A percentile compares a stretch with the other conserved stretches of the same genome.
Evolutionary conservation across 345 rosid species (phyloP).

Genomic region (Hibiscus mutabilis): DNA sequence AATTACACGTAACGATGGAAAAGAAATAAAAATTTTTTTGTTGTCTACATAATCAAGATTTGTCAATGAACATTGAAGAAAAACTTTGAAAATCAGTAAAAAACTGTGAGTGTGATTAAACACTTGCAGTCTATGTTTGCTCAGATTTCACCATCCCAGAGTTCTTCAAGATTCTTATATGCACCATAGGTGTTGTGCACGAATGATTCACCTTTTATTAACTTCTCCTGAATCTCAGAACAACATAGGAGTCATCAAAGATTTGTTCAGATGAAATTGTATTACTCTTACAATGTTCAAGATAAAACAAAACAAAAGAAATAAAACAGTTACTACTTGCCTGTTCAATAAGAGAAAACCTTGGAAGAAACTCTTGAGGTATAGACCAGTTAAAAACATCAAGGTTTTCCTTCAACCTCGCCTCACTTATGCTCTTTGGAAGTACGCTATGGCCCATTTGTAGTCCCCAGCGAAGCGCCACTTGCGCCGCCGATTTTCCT

Average conservation of each 20-base stretch:
- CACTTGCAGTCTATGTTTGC: not conserved
- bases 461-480: constrained; percentile 46
- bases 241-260: not conserved
- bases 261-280: not conserved
- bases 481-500: constrained; percentile 39
- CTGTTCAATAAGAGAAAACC: constrained; percentile 36
- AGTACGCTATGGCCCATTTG: constrained; percentile 43
- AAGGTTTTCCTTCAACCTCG: constrained; percentile 37
- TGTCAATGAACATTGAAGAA: not conserved
- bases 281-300: no score
- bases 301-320: not conserved
- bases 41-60: no score
- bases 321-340: constrained; percentile 23
- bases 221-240: constrained; percentile 31
- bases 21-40: no score
- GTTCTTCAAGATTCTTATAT: constrained; percentile 23
- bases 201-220: constrained; percentile 24
- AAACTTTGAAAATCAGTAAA: not conserved
- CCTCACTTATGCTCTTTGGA: constrained; percentile 37
- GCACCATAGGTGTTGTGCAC: constrained; percentile 28
- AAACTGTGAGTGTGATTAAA: not conserved
- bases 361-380: constrained; percentile 22
- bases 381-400: constrained; percentile 23
- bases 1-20: not conserved
- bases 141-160: constrained; percentile 22